Evolutionary conservation across 192 early-diverging fungal genomes (phyloP), one percentile per base, ranked within the genome.

Genomic region (Mortierella claussenii): DNA sequence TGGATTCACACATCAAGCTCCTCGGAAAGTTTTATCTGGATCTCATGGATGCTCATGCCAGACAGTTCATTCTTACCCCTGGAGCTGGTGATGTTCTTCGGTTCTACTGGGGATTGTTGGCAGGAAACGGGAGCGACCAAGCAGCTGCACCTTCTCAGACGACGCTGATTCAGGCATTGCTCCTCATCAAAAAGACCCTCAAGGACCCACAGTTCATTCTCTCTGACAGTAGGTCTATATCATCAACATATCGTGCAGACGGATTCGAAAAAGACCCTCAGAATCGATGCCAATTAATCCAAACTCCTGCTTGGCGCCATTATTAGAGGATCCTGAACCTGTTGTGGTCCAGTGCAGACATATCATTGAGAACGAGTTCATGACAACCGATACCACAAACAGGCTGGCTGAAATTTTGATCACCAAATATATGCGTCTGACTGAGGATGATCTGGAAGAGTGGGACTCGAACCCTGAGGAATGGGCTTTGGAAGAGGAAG

Each of bases 401-500:
- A 76, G 79, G 30, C 87, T 87, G 57, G 83, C 87, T n/a, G 85
- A 95, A 66, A 82, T 86, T 18, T 80, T 98, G 18, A 86, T 97
- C 23, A 84, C 86, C 12, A 82, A 87, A 60, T 95, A 94, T 34
- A 79, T 98, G 64, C 78, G 89, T 18, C 78, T 95, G 8, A 87
- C 83, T 44, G 79, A 84, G 11, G 80, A 84, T 13, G 95, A 96
- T 78, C 71, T 95, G 55, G 83, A 84, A 30, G 70, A 75, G 56
- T 98, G 96, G 96, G 88, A 92, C 44, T 88, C 91, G 7, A 89
- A 90, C 64, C 93, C 96, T 5, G 96, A 98, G 79, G 86, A 82
- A 2, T 98, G 91, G 89, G 73, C 92, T 17, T 81, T 85, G 28
- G 90, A 91, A 23, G 89, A 93, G 27, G 93, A 94, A 47, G 83